Evolutionary conservation across 805 yeast genomes (phyloP), one percentile per base, ranked within the genome.

Genomic region (Zygoascus ofunaensis): DNA sequence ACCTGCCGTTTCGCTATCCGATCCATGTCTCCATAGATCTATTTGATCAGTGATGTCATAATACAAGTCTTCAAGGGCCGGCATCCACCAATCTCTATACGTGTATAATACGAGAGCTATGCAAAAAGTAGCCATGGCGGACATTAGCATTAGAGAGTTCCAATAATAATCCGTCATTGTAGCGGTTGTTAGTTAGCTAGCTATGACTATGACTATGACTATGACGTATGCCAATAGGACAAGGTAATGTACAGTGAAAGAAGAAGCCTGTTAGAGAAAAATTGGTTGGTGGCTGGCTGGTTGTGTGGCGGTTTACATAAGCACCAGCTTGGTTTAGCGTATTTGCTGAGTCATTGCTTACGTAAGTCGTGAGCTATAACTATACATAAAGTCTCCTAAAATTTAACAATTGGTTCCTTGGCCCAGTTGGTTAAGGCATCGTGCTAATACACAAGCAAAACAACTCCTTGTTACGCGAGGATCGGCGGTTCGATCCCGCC

Each of bases 401-500:
- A n/a, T n/a, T 26, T 12, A 36, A n/a, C 12, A 5, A 8, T 15
- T 10, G 55, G 55, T 51, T 51, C 46, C 55, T 51, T 51, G 55
- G 55, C 55, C 55, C 55, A 51, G 55, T 51, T 51, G 55, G 55
- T 51, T 51, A 51, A 51, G 55, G 55, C 55, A 51, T 51, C 55
- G 55, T 51, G 55, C 55, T 51, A 51, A 51, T 51, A 51, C 49
- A 53, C 21, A 24, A 37, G 41, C 41, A 37, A 28, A 43, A 34
- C 42, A 51, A 51, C 54, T 51, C 54, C 53, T 50, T 48, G 53
- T 43, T 35, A 51, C 55, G 55, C 55, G 55, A 51, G 55, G 55
- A 51, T 51, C 55, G 54, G 55, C 55, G 55, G 55, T 51, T 51
- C 55, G 55, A 51, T 51, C 55, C 55, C 55, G 55, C 55, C 54